Evolutionary conservation across 1,284 basidiomycete genomes (phyloP).

Genomic region (Puccinia horiana): DNA sequence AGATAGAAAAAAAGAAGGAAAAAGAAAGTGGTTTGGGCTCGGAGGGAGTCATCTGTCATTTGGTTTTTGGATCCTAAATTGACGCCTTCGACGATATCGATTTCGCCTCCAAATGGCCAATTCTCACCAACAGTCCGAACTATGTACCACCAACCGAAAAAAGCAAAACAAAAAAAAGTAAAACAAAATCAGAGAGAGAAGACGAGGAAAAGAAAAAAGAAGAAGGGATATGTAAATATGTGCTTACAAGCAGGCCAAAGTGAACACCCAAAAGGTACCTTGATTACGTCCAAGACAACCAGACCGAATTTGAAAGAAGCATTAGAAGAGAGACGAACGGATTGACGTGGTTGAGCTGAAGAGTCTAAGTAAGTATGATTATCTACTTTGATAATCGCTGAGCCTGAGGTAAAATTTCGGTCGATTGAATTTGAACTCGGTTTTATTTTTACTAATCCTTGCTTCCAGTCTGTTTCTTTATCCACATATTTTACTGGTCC

Average conservation of each 20-base stretch:
- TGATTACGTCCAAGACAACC: conserved; percentile 72
- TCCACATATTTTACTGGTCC: conserved; percentile 69
- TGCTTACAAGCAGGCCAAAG: conserved; percentile 72
- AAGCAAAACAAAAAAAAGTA: conserved; percentile 53
- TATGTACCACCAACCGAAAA: background rate
- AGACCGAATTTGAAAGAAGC: conserved; percentile 70
- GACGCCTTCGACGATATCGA: conserved; percentile 74
- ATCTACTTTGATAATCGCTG: conserved; percentile 73
- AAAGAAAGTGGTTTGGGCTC: background rate
- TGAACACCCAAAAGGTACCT: conserved; percentile 76
- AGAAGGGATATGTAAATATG: background rate
- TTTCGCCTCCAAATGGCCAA: conserved; percentile 73
- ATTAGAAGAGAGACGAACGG: conserved; percentile 71
- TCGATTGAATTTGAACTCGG: conserved; percentile 61
- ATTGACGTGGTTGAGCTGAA: conserved; percentile 66
- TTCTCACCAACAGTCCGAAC: conserved; percentile 65
- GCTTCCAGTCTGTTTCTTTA: conserved; percentile 61
- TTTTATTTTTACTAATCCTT: conserved; percentile 68
- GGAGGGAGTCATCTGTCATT: conserved; percentile 27
- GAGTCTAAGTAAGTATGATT: conserved; percentile 70
- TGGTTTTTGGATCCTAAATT: conserved; percentile 57
- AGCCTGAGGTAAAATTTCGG: conserved; percentile 58
- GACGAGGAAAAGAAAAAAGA: background rate
- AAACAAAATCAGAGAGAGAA: background rate
- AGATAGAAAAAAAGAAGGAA: background rate